A percentile compares a stretch with the other conserved stretches of the same genome.
Evolutionary conservation across 2,329 filamentous ascomycete genomes (phyloP).

Genomic region (Apiospora marii): DNA sequence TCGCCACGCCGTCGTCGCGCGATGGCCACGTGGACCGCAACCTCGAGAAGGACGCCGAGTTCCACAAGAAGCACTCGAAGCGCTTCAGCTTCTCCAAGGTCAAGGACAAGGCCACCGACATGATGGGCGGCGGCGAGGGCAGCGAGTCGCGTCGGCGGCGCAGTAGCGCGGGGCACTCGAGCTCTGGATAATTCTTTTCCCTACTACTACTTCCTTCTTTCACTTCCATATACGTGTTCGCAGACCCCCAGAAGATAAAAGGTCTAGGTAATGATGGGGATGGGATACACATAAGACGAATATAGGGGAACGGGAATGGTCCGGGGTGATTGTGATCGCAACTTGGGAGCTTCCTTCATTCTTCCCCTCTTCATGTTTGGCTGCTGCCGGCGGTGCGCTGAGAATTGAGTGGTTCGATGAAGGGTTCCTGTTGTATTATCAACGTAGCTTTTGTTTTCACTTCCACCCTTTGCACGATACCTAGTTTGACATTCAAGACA

Average conservation of each 20-base stretch:
- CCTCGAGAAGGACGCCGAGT: slow-evolving; percentile 60
- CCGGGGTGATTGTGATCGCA: too few species aligned
- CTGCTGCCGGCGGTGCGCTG: too few species aligned
- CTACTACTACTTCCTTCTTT: background rate
- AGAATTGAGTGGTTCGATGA: background rate
- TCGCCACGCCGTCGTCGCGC: slow-evolving; percentile 69
- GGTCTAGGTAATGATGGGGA: too few species aligned
- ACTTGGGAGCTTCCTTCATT: too few species aligned
- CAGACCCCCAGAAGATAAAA: too few species aligned
- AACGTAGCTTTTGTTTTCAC: background rate
- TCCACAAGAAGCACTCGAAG: slow-evolving; percentile 67
- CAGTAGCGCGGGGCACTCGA: slow-evolving; percentile 29
- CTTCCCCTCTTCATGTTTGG: too few species aligned
- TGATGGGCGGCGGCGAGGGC: slow-evolving; percentile 45
- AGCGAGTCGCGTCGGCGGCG: slow-evolving; percentile 27
- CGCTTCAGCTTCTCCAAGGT: slow-evolving; percentile 47
- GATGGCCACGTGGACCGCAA: slow-evolving; percentile 71
- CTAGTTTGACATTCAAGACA: background rate
- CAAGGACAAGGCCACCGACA: slow-evolving; percentile 44
- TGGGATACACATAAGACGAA: too few species aligned
- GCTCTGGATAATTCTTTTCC: background rate
- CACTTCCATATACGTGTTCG: background rate
- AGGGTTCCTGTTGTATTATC: background rate
- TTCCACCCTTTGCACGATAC: background rate
- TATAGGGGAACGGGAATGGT: too few species aligned